These are phyloP conservation scores for Hygrophorus russula DNA, from an alignment of 768 basidiomycete species.

Conservation along the genomic window DNA sequence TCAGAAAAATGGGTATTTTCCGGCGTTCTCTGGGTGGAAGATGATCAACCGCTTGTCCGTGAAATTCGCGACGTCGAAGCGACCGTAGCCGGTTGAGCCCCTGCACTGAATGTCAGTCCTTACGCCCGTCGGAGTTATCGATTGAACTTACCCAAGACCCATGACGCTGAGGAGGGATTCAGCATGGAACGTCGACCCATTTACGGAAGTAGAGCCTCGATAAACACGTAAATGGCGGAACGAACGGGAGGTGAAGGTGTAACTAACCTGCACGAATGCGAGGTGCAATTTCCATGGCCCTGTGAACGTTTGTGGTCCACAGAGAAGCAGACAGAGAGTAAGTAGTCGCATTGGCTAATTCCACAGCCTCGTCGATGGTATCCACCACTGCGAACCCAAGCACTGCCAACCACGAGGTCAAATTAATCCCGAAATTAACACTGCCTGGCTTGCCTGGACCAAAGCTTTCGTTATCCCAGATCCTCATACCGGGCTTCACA, in stretches of 20 bases:
- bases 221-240: background rate
- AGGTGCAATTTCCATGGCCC: constrained; percentile 32
- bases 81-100: constrained; percentile 38
- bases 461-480: constrained; percentile 53
- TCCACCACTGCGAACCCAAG: constrained; percentile 33
- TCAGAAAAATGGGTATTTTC: constrained; percentile 12
- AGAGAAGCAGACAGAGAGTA: constrained; percentile 41
- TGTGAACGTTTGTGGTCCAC: constrained; percentile 37
- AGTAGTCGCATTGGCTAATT: constrained; percentile 41
- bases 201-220: constrained; percentile 42
- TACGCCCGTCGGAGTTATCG: background rate
- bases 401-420: constrained; percentile 17
- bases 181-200: constrained; percentile 38
- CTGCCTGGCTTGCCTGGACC: constrained; percentile 32
- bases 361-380: constrained; percentile 41
- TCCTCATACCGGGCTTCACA: constrained; percentile 36
- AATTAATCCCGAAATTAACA: background rate
- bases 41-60: constrained; percentile 34
- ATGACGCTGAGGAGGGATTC: constrained; percentile 26
- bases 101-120: constrained; percentile 11
- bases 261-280: constrained; percentile 34
- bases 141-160: constrained; percentile 33
- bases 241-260: background rate
- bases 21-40: constrained; percentile 24
- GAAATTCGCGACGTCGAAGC: constrained; percentile 40